phyloP scores from a whole-genome alignment of 2,329 filamentous ascomycete genomes.

The Biscogniauxia marginata region DNA sequence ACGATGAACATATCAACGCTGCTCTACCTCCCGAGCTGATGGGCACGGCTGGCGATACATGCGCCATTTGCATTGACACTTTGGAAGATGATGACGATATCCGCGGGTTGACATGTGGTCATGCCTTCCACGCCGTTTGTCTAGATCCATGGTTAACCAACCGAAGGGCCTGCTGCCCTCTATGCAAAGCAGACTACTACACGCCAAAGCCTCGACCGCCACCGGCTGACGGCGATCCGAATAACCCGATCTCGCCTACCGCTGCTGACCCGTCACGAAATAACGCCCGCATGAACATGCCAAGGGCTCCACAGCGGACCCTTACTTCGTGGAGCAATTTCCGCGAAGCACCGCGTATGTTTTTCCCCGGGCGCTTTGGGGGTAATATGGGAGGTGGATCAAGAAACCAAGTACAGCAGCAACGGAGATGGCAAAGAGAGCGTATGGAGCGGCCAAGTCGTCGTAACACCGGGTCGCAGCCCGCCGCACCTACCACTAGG shows the following conservation, averaged over 20 bases:
- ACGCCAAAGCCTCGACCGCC: conserved; percentile 79
- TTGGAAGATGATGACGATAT: conserved; percentile 96
- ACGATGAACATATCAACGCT: conserved; percentile 79
- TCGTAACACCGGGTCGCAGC: conserved; percentile 6
- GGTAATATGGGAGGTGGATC: conserved; percentile 13
- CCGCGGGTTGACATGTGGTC: conserved; percentile 90
- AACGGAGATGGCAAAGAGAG: conserved; percentile 19
- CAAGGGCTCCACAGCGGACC: conserved; percentile 40
- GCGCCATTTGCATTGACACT: conserved; percentile 92
- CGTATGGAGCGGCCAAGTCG: conserved; percentile 12
- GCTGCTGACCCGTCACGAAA: conserved; percentile 34
- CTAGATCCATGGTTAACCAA: conserved; percentile 96
- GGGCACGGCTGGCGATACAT: conserved; percentile 82
- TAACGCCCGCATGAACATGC: conserved; percentile 49
- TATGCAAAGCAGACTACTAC: conserved; percentile 98
- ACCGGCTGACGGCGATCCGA: conserved; percentile 41
- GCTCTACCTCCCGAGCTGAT: conserved; percentile 80
- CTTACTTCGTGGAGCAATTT: conserved; percentile 35
- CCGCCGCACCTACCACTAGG: conserved; percentile 2
- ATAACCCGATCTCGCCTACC: conserved; percentile 28
- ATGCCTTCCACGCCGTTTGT: conserved; percentile 95
- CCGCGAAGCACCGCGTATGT: conserved; percentile 31
- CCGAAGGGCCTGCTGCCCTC: conserved; percentile 88
- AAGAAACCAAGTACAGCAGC: conserved; percentile 12
- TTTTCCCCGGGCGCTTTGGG: conserved; percentile 25